Evolutionary conservation across 257 asterid species (phyloP), one percentile per base, ranked within the genome.

Genomic region (Cinchona pubescens): DNA sequence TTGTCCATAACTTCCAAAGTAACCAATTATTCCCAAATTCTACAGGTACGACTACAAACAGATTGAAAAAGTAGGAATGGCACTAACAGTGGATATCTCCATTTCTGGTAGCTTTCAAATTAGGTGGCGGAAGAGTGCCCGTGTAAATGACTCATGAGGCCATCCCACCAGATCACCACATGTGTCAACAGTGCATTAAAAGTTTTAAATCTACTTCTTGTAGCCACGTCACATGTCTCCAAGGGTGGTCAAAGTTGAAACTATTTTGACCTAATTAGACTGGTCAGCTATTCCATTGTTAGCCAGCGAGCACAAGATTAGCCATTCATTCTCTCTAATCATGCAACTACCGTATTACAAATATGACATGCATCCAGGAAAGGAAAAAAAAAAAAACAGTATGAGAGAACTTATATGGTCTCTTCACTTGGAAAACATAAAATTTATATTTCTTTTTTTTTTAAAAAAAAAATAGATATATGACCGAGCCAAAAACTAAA

Each of bases 71-170:
- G 75, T 18, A 27, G 25, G 10, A 40, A 42, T 32, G 38, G 77
- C 86, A 79, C 83, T 78, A 51, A 43, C 40, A 56, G 77, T 79
- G 88, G 85, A 75, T 79, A 72, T 56, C 73, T 74, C 49, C 77
- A 75, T 72, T 76, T 85, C 87, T 80, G 29, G 56, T 71, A 27
- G 61, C 42, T 69, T 42, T 76, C 42, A 53, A 64, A 49, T 53
- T 35, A 45, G 46, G 16, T 48, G 7, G 55, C n/a, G 7, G 67
- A 55, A 72, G 25, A 37, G 76, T 6, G 53, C 27, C n/a, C n/a
- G n/a, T n/a, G n/a, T n/a, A n/a, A n/a, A n/a, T n/a, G n/a, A n/a
- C n/a, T n/a, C 6, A 56, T 15, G 32, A 35, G n/a, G n/a, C 55
- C n/a, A n/a, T 30, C 35, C 37, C 19, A 23, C 32, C 43, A 12